Conservation (phyloP, 2,329 filamentous ascomycete genomes). For the Neopestalotiopsis clavispora region DNA sequence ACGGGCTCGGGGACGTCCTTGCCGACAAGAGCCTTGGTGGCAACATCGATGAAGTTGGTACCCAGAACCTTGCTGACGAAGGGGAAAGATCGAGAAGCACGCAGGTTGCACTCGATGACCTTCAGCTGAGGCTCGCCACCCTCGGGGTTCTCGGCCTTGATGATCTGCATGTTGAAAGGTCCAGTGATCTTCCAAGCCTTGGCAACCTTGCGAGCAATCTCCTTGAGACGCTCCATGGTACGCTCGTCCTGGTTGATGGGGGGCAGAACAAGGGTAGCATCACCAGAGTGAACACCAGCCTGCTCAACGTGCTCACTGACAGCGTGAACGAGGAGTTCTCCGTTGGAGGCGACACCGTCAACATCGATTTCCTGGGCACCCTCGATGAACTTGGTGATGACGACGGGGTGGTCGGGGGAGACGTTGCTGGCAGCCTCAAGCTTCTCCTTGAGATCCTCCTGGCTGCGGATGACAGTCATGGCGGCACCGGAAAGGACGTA, state of each 20-base stretch:
- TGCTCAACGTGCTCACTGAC: conserved; percentile 96
- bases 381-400: conserved; percentile 98
- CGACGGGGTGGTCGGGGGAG: conserved; percentile 94
- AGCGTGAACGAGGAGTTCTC: conserved; percentile 87
- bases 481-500: conserved; percentile 97
- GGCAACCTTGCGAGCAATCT: conserved; percentile 94
- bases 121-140: conserved; percentile 80
- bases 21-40: conserved; percentile 88
- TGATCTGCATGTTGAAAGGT: conserved; percentile 99
- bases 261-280: conserved; percentile 92
- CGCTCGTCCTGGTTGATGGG: conserved; percentile 78
- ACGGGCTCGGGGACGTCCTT: conserved; percentile 82
- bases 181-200: conserved; percentile 97
- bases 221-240: conserved; percentile 87
- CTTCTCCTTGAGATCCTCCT: conserved; percentile 92
- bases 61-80: conserved; percentile 98
- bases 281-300: conserved; percentile 96
- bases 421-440: conserved; percentile 88
- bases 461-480: conserved; percentile 94
- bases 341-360: conserved; percentile 86
- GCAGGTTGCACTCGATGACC: conserved; percentile 98
- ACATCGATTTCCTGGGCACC: conserved; percentile 96
- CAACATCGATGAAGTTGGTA: conserved; percentile 94
- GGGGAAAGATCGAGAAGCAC: conserved; percentile 96
- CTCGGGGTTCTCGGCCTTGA: conserved; percentile 82